phyloP scores from a whole-genome alignment of 2,329 filamentous ascomycete genomes.

The Colletotrichum neosansevieriae region DNA sequence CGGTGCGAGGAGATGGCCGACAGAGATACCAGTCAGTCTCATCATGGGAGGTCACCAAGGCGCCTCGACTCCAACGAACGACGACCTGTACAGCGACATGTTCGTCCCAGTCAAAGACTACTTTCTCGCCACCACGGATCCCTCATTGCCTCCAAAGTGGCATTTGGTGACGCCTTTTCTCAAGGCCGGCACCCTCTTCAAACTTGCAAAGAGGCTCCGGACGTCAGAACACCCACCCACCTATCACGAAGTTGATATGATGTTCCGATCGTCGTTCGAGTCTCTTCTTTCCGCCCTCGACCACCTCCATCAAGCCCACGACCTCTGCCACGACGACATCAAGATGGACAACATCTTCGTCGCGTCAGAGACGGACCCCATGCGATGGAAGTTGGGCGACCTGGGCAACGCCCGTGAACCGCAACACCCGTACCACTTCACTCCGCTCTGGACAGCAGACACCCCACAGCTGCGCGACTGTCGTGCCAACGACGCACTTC shows the following conservation, averaged over 20 bases:
- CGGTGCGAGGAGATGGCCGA: conserved; percentile 45
- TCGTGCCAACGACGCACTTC: conserved; percentile 48
- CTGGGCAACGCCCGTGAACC: conserved; percentile 49
- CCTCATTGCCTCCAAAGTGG: conserved; percentile 42
- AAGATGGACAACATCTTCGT: conserved; percentile 51
- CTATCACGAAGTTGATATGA: conserved; percentile 46
- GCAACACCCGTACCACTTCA: conserved; percentile 48
- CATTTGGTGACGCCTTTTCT: conserved; percentile 48
- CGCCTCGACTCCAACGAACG: not conserved
- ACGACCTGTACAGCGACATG: conserved; percentile 24
- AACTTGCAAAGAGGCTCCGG: conserved; percentile 44
- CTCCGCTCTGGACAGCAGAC: conserved; percentile 46
- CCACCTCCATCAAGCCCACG: conserved; percentile 43
- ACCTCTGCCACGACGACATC: conserved; percentile 50
- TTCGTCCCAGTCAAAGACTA: conserved; percentile 49
- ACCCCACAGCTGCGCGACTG: conserved; percentile 48
- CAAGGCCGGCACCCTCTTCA: conserved; percentile 44
- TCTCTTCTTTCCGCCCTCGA: conserved; percentile 45
- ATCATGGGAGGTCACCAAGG: conserved; percentile 45
- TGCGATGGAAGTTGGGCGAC: conserved; percentile 49
- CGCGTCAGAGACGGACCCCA: conserved; percentile 32
- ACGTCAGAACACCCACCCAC: conserved; percentile 33
- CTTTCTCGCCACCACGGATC: conserved; percentile 44
- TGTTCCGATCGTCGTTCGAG: conserved; percentile 48
- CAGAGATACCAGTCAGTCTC: conserved; percentile 48